Evolutionary conservation across 768 basidiomycete species (phyloP).

Genomic region (Kwoniella heveanensis): DNA sequence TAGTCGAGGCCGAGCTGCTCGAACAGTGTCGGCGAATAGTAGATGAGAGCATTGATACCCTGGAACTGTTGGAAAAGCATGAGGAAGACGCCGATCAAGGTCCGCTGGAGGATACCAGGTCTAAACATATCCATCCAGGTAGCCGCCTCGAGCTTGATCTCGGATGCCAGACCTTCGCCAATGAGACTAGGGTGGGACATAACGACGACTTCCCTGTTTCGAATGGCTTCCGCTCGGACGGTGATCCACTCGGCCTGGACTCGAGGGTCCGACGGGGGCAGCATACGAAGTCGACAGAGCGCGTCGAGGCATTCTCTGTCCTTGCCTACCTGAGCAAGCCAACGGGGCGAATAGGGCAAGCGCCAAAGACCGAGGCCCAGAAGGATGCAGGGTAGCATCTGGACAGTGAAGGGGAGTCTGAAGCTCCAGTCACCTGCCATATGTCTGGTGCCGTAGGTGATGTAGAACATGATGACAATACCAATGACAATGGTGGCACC

Average conservation of each 20-base stretch:
- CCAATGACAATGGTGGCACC: conserved; percentile 29
- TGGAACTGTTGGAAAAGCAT: conserved; percentile 12
- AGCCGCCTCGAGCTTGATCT: conserved; percentile 2
- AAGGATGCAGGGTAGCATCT: conserved; percentile 24
- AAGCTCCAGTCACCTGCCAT: conserved; percentile 11
- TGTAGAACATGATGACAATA: conserved; percentile 18
- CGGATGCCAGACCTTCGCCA: neutral
- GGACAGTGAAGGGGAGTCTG: conserved; percentile 24
- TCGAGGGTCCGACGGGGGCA: conserved; percentile 6
- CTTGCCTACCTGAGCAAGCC: conserved; percentile 67
- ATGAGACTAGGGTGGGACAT: neutral
- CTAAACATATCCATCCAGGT: conserved; percentile 11
- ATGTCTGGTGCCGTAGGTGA: conserved; percentile 11
- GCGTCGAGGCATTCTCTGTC: conserved; percentile 20
- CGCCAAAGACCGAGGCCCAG: conserved; percentile 65
- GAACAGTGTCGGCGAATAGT: conserved; percentile 73
- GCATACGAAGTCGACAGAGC: neutral
- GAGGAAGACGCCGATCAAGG: conserved; percentile 10
- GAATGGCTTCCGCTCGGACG: conserved; percentile 6
- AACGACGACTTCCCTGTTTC: neutral
- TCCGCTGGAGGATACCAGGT: conserved; percentile 3
- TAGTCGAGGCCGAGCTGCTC: conserved; percentile 64
- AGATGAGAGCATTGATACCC: conserved; percentile 58
- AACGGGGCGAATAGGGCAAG: conserved; percentile 75
- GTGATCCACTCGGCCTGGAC: conserved; percentile 12